Base-by-base conservation (phyloP, 352 stramenopile genomes). In the Thalassiosira mediterranea region DNA sequence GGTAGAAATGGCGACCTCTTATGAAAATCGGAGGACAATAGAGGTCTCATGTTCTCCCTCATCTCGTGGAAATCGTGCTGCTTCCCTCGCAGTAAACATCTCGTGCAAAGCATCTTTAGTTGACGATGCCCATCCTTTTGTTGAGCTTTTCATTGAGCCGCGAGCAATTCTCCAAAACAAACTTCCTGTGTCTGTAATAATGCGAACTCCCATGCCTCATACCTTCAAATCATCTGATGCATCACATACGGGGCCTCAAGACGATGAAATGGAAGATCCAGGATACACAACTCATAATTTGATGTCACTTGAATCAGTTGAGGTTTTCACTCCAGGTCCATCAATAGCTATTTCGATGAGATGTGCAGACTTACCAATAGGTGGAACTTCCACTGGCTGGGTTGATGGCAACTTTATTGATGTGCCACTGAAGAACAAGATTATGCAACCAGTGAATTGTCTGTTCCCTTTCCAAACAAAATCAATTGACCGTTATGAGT, bases 171-270 rank as follows among this genome's bases (percentile, higher is more conserved):
- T 94, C 11, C 69, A 78, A 31, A 94, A 94, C 57, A 85, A 78
- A 38, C 63, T 93, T 11, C 87, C 87, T 28, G 68, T 94, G 34
- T 56, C 49, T 17, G 64, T 93, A 2, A 72, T 83, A 29, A 44
- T 93, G 19, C 73, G 79, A 25, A 93, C 86, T 47, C 89, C 86
- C 17, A 93, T 94, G 87, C 89, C 87, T 23, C 78, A 90, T 47
- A 93, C 85, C 47, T 90, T 88, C 48, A 48, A 60, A 38, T 79
- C 57, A 56, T 56, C 63, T 31, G 37, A 52, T 25, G 28, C 17
- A 8, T 23, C 62, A 51, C 25, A 62, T 28, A 11, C 21, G 56
- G 34, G 71, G 17, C 10, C 67, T 42, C 26, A 29, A 47, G 25
- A 65, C 52, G 44, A 73, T 61, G 61, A 77, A 32, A 10, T 47